Evolutionary conservation across 441 rosid genomes (phyloP).

Genomic region (Gossypium aridum): DNA sequence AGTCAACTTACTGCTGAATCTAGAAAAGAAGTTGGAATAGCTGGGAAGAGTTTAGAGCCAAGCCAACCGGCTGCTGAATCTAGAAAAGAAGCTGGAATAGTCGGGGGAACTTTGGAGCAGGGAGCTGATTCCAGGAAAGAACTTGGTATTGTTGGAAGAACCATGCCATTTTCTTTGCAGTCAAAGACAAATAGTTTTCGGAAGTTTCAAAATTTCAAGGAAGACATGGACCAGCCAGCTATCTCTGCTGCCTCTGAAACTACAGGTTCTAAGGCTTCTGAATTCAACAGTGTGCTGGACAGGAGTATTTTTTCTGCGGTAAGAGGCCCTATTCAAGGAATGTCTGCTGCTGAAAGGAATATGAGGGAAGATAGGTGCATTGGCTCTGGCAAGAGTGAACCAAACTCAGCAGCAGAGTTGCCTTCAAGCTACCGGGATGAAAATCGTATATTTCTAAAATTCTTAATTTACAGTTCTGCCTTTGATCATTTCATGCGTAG

Average conservation of each 20-base stretch:
- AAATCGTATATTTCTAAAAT: slow-evolving; percentile 45
- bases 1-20: slow-evolving; percentile 7
- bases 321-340: slow-evolving; percentile 41
- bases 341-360: slow-evolving; percentile 47
- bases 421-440: slow-evolving; percentile 50
- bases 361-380: slow-evolving; percentile 44
- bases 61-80: slow-evolving; percentile 38
- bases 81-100: slow-evolving; percentile 71
- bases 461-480: not conserved
- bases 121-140: slow-evolving; percentile 74
- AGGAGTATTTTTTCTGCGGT: slow-evolving; percentile 35
- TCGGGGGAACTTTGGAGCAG: slow-evolving; percentile 63
- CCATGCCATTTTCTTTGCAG: slow-evolving; percentile 98
- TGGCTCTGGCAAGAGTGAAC: slow-evolving; percentile 39
- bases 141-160: slow-evolving; percentile 71
- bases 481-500: not conserved
- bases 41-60: slow-evolving; percentile 32
- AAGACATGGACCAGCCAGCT: slow-evolving; percentile 52
- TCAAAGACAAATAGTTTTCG: slow-evolving; percentile 61
- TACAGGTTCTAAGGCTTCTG: slow-evolving; percentile 36
- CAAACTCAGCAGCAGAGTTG: slow-evolving; percentile 42
- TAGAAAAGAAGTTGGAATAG: slow-evolving; percentile 15
- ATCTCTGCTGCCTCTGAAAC: slow-evolving; percentile 39
- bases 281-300: slow-evolving; percentile 32
- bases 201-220: slow-evolving; percentile 55